phyloP scores from a whole-genome alignment of 75 land plant species.

The Ceratopteris richardii region DNA sequence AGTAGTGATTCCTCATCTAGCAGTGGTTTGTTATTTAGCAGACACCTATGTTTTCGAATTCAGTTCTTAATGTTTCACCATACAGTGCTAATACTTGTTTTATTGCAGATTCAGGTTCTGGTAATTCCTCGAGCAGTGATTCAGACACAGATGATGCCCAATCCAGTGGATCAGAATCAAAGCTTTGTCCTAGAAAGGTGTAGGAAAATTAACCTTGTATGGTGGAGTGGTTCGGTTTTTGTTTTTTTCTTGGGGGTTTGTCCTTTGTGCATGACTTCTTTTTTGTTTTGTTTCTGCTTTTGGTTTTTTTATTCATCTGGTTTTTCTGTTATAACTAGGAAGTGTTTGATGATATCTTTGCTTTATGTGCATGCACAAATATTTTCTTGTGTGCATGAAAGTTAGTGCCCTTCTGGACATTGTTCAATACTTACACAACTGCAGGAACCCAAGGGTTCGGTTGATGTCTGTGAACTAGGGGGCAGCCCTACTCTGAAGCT shows the following conservation, averaged over 20 bases:
- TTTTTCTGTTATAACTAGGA: too few relatives aligned
- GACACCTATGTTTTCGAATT: background rate
- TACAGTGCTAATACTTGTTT: background rate
- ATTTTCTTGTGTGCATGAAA: background rate
- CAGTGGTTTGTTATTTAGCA: conserved; percentile 40
- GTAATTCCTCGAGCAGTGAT: conserved; percentile 29
- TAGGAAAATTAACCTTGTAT: background rate
- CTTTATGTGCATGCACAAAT: background rate
- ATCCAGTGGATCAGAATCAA: conserved; percentile 12
- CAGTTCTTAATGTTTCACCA: too few relatives aligned
- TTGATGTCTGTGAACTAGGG: conserved; percentile 19
- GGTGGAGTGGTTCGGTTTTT: too few relatives aligned
- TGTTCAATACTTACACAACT: conserved; percentile 17
- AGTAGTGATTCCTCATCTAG: conserved; percentile 75
- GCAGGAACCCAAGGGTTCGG: conserved; percentile 32
- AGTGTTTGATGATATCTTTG: too few relatives aligned
- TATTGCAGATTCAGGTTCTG: conserved; percentile 30
- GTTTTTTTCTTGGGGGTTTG: too few relatives aligned
- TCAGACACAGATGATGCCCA: conserved; percentile 37
- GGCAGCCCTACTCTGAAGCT: conserved; percentile 29
- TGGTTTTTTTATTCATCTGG: too few relatives aligned
- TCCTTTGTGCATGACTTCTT: too few relatives aligned
- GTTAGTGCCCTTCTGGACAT: background rate
- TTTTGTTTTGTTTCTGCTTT: too few relatives aligned
- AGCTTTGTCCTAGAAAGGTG: conserved; percentile 23